Evolutionary conservation across 2,329 filamentous ascomycete species (phyloP).

Genomic region (Chlorencoelia australis): DNA sequence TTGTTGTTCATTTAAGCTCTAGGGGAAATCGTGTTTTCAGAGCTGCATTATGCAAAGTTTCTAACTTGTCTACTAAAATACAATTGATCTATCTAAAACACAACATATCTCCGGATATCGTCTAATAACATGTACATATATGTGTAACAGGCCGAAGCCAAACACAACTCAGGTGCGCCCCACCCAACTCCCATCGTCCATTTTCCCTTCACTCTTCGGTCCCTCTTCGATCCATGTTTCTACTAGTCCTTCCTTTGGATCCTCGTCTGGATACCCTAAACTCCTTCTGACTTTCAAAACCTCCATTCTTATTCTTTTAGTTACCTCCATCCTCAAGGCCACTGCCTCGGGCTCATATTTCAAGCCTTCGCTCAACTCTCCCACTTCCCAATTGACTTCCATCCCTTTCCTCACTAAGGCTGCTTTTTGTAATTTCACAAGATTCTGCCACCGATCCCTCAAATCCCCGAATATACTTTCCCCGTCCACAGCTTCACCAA

Average conservation of each 20-base stretch:
- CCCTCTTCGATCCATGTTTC: slow-evolving; percentile 62
- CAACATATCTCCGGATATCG: too few species aligned
- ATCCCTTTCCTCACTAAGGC: slow-evolving; percentile 28
- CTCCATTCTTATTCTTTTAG: slow-evolving; percentile 65
- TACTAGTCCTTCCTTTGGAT: slow-evolving; percentile 64
- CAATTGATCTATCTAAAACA: too few species aligned
- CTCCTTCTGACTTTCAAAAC: slow-evolving; percentile 67
- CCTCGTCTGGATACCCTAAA: slow-evolving; percentile 64
- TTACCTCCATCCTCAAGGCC: slow-evolving; percentile 69
- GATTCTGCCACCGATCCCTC: slow-evolving; percentile 60
- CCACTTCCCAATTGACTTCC: slow-evolving; percentile 34
- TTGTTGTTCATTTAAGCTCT: too few species aligned
- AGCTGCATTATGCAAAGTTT: too few species aligned
- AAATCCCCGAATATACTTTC: slow-evolving; percentile 71
- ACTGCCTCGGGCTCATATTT: slow-evolving; percentile 66
- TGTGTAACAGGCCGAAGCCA: too few species aligned
- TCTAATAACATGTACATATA: too few species aligned
- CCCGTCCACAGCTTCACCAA: slow-evolving; percentile 68
- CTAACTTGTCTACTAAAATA: too few species aligned
- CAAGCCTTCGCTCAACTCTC: slow-evolving; percentile 53
- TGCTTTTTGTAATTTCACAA: slow-evolving; percentile 45
- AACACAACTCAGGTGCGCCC: slow-evolving; percentile 8
- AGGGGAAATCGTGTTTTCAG: too few species aligned
- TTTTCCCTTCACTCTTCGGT: slow-evolving; percentile 7
- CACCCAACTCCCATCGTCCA: slow-evolving; percentile 13